Conservation (phyloP, 1,139 yeast species). For the Taiozyma sp. region DNA sequence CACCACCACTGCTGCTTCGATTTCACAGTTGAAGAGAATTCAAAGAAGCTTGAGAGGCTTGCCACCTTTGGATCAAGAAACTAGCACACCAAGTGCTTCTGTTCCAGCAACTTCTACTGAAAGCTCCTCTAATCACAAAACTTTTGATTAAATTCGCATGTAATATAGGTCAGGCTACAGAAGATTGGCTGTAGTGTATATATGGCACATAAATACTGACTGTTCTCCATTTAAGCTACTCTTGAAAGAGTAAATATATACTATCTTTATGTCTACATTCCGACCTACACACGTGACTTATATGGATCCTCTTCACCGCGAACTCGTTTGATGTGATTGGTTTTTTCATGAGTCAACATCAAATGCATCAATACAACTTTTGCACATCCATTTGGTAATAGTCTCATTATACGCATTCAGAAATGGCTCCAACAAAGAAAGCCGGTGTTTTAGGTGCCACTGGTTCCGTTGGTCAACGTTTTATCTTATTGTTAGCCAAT, state of each 20-base stretch:
- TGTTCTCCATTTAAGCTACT: no score
- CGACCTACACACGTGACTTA: constrained; percentile 1
- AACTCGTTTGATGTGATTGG: neutral
- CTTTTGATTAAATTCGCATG: constrained; percentile 12
- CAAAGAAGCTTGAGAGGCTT: constrained; percentile 69
- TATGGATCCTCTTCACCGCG: neutral
- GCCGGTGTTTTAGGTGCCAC: constrained; percentile 96
- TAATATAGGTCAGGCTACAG: neutral
- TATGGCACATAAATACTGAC: no score
- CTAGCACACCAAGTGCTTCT: constrained; percentile 8
- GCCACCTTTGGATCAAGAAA: constrained; percentile 41
- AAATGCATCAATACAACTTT: neutral
- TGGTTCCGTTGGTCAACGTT: constrained; percentile 97
- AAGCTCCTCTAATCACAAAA: constrained; percentile 13
- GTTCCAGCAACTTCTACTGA: constrained; percentile 7
- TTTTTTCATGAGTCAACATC: neutral
- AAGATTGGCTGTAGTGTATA: no score
- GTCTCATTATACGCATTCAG: neutral
- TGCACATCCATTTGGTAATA: neutral
- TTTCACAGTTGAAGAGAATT: constrained; percentile 57
- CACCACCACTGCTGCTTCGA: constrained; percentile 11
- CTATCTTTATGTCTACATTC: neutral
- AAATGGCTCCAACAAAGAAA: constrained; percentile 15
- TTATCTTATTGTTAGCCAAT: constrained; percentile 72
- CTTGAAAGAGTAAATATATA: no score